phyloP scores from a whole-genome alignment of 2,329 filamentous ascomycete species.

The Aspergillus texensis region DNA sequence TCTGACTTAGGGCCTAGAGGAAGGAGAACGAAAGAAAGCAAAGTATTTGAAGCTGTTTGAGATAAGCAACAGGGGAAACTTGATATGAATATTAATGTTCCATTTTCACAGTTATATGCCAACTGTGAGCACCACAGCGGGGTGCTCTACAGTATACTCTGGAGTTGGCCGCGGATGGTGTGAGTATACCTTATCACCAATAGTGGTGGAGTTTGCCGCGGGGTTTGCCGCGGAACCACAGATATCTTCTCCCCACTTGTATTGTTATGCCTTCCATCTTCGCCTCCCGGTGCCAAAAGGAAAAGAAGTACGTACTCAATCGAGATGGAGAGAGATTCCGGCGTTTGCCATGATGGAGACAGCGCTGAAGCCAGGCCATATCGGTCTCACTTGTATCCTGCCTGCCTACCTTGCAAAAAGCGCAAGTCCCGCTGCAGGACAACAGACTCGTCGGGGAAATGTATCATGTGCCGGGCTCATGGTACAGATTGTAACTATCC shows the following conservation, averaged over 20 bases:
- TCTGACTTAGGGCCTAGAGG: background rate
- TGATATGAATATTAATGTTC: background rate
- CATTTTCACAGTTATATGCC: background rate
- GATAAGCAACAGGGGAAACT: background rate
- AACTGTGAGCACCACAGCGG: background rate
- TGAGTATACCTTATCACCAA: background rate
- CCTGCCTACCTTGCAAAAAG: slow-evolving; percentile 56
- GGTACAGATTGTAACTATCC: slow-evolving; percentile 54
- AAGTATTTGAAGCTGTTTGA: background rate
- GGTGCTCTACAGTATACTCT: background rate
- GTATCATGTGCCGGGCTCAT: slow-evolving; percentile 56
- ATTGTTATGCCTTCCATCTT: background rate
- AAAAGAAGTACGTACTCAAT: background rate
- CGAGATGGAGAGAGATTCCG: background rate
- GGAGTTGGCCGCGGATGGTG: background rate
- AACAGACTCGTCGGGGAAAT: slow-evolving; percentile 45
- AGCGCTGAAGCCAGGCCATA: slow-evolving; percentile 47
- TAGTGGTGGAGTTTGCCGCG: too few relatives aligned
- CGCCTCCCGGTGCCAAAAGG: background rate
- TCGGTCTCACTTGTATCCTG: slow-evolving; percentile 57
- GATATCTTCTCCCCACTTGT: background rate
- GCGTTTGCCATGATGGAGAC: slow-evolving; percentile 9
- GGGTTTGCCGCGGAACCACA: background rate
- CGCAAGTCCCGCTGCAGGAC: slow-evolving; percentile 59
- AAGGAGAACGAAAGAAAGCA: background rate